Evolutionary conservation across 257 asterid species (phyloP), one percentile per base, ranked within the genome.

Genomic region (Gentiana macrophylla): DNA sequence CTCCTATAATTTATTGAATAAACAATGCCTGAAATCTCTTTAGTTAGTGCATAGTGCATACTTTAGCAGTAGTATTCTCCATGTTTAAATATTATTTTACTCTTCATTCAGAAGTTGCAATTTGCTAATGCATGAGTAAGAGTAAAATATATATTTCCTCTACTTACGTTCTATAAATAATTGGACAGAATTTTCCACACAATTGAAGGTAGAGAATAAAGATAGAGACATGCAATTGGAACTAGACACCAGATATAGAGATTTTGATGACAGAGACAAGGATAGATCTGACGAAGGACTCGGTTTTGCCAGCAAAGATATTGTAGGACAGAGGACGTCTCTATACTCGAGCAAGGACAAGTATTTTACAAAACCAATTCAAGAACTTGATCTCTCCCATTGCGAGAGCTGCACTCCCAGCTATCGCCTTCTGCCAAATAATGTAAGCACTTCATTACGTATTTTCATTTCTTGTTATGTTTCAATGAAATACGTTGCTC

Each of bases 371-470:
- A 92, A 92, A 72, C 81, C 97, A 67, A 88, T 92, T 75, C 94
- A 88, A 64, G 99, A 88, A 67, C 99, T 92, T 57, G 97, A 92
- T 71, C 94, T 92, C 66, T 85, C 97, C 12, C 78, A 81, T 73
- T 81, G 90, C 63, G 81, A 81, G 63, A 60, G 83, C 71, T 88
- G 97, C 81, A 79, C 95, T 55, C 97, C 97, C 45, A 92, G 99
- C 74, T 92, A 92, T 73, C 83, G 90, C 58, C 94, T 75, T 70
- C 94, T 85, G 67, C 97, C 98, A 10, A 83, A 85, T 65, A 78
- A 88, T 81, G 98, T 85, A 77, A 12, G 84, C 63, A 62, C 72
- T 67, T 44, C 37, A 41, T 66, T 56, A 43, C 56, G 24, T 24
- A 38, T 41, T 54, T 46, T 65, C 51, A 15, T 35, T 61, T 41